Conservation (phyloP, 306 rosid genomes). For the Pyrus betulifolia region DNA sequence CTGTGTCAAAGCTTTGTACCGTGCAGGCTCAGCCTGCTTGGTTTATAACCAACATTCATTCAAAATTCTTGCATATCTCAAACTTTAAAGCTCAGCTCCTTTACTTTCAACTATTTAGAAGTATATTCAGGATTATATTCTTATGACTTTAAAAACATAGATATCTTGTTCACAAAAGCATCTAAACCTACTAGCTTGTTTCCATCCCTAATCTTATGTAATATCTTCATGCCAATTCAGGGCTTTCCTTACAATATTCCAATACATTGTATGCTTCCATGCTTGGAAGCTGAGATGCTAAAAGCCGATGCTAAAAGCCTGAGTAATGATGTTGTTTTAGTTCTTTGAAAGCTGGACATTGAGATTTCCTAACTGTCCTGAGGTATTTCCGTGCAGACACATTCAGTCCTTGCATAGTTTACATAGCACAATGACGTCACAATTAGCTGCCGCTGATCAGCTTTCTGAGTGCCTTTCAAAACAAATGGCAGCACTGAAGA, state of each 20-base stretch:
- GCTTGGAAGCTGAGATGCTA: no score
- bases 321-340: not conserved
- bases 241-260: not conserved
- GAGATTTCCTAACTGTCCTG: not conserved
- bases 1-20: not conserved
- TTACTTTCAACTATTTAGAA: not conserved
- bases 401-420: constrained; percentile 59
- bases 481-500: constrained; percentile 61
- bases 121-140: not conserved
- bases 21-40: not conserved
- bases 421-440: constrained; percentile 68
- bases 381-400: constrained; percentile 37
- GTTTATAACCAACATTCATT: not conserved
- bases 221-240: not conserved
- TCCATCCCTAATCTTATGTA: not conserved
- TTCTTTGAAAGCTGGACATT: not conserved
- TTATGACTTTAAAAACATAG: not conserved
- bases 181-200: no score
- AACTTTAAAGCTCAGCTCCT: not conserved
- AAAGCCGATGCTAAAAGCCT: not conserved
- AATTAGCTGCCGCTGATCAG: constrained; percentile 73
- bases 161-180: not conserved
- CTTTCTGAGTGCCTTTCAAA: constrained; percentile 81
- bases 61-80: not conserved
- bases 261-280: not conserved